These are phyloP conservation scores for Geum urbanum DNA, from an alignment of 306 rosid genomes.

Conservation along the genomic window DNA sequence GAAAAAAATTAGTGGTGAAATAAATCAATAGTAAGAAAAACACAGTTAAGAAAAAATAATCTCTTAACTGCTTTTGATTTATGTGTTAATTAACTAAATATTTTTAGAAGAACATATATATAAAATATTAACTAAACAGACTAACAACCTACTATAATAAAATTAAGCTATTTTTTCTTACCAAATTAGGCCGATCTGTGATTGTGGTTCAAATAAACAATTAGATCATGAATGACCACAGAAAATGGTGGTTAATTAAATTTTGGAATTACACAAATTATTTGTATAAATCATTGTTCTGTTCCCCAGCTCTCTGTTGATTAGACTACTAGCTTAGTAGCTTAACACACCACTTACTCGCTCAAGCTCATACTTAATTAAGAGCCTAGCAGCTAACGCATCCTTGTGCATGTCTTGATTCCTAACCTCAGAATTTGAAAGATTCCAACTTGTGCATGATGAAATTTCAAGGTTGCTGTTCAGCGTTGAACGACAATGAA, in stretches of 20 bases:
- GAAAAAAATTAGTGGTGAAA: no score
- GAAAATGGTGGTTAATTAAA: background rate
- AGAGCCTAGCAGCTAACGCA: background rate
- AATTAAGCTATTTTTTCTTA: no score
- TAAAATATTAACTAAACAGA: no score
- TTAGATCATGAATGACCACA: background rate
- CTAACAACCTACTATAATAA: no score
- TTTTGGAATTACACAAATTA: conserved; percentile 5
- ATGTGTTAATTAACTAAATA: no score
- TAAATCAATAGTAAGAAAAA: no score
- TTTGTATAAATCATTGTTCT: background rate
- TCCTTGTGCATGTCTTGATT: background rate
- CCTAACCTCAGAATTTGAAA: background rate
- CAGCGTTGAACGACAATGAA: conserved; percentile 11
- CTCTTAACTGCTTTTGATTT: no score
- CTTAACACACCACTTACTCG: background rate
- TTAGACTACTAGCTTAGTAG: background rate
- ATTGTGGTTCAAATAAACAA: no score
- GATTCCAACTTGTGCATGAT: background rate
- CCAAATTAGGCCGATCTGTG: no score
- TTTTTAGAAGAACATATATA: no score
- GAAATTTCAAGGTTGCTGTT: background rate
- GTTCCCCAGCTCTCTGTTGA: background rate
- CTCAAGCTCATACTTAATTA: background rate
- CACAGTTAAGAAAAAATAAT: no score